Base-by-base conservation (phyloP, 2,329 filamentous ascomycete genomes). In the Geoglossum cookeanum region DNA sequence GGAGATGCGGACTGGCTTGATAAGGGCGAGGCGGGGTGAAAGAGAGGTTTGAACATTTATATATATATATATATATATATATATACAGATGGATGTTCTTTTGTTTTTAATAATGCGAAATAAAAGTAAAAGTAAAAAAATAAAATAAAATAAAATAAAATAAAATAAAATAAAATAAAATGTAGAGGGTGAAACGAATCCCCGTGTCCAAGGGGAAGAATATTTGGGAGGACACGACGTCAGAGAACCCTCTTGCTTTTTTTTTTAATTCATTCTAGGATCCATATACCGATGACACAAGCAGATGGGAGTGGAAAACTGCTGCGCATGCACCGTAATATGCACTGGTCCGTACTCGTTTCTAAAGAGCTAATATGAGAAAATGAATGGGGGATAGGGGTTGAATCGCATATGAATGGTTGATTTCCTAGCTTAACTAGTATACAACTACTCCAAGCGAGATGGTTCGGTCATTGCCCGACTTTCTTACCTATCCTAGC, bases 141-240 rank as follows among this genome's bases (percentile, higher is more conserved):
- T 22, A 8, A 3, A 33, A 37, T 32, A 17, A 37, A 53, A 53
- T 81, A 22, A 2, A 22, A 22, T 22, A 8, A 3, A 33, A 37
- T 32, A 17, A 37, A 53, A 53, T 22, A 22, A 2, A 22, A 22
- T 22, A 8, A 3, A 33, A 37, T 32, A 17, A 37, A 53, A 53
- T 81, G 78, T 82, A 64, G 73, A 74, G 77, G 75, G 78, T 75
- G 74, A 79, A 81, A 82, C 78, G 78, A 81, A 76, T 74, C 70
- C 72, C 76, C 75, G 69, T 68, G 70, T 74, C 74, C 74, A 80
- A 80, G 65, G 58, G 63, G 63, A 60, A 37, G 33, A 22, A 37
- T 37, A 37, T 37, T 60, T 60, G 61, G 60, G 61, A 57, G 62
- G 59, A 63, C 68, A 63, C 58, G 75, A 75, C 73, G 71, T 81